These are phyloP conservation scores for Neonectria hederae DNA, from an alignment of 2,329 filamentous ascomycete species.

Conservation along the genomic window DNA sequence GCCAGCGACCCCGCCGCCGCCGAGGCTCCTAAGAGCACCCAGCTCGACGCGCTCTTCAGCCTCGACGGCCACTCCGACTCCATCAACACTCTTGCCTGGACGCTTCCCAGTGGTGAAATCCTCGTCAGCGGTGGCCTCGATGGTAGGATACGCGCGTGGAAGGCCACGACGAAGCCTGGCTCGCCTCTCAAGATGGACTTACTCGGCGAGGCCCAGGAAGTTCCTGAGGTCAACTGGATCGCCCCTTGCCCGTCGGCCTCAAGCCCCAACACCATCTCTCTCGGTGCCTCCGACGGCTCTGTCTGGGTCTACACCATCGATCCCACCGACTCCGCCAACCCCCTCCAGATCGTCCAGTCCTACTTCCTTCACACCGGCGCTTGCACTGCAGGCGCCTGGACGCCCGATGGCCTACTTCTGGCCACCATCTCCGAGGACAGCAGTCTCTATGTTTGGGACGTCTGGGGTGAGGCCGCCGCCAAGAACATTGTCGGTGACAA, in stretches of 20 bases:
- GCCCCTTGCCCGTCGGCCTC: constrained; percentile 74
- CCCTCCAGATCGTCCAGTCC: constrained; percentile 85
- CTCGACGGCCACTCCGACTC: constrained; percentile 94
- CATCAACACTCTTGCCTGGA: constrained; percentile 87
- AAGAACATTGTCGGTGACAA: constrained; percentile 60
- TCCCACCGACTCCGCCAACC: constrained; percentile 63
- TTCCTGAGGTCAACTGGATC: constrained; percentile 96
- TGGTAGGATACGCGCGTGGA: constrained; percentile 80
- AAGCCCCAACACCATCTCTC: constrained; percentile 82
- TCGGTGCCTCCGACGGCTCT: constrained; percentile 89
- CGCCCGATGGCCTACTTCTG: constrained; percentile 84
- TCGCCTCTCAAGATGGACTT: constrained; percentile 65
- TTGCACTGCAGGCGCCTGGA: constrained; percentile 92
- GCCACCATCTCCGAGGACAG: constrained; percentile 90
- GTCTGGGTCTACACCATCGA: constrained; percentile 97
- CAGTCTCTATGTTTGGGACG: constrained; percentile 91
- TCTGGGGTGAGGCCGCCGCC: constrained; percentile 80
- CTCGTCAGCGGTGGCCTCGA: constrained; percentile 89
- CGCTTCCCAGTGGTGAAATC: constrained; percentile 82
- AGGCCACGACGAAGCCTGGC: constrained; percentile 56
- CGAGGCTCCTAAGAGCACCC: constrained; percentile 61
- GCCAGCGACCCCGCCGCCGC: constrained; percentile 69
- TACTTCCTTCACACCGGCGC: constrained; percentile 90
- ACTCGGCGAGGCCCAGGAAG: constrained; percentile 83
- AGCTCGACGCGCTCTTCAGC: constrained; percentile 72